Evolutionary conservation across 2,329 filamentous ascomycete genomes (phyloP), one percentile per base, ranked within the genome.

Genomic region (Periconia sp.): DNA sequence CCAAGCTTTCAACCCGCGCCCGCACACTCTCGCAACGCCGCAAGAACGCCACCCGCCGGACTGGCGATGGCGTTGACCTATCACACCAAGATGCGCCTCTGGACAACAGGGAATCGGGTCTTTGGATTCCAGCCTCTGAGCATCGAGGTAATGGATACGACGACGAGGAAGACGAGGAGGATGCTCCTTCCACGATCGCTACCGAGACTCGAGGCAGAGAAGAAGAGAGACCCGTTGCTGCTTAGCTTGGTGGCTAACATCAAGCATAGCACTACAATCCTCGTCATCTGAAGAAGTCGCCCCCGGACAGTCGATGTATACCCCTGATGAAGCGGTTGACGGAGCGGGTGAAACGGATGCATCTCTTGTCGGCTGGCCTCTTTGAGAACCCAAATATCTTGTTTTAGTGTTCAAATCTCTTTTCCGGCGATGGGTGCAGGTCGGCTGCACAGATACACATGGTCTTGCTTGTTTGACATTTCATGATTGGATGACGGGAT

Each of bases 1-100:
- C 92, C 53, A 92, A 89, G 70, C 84, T 99, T 35, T 96, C 90
- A 4, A 88, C 86, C 13, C 89, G 94, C 46, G 85, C 92, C 28
- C 89, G 92, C 57, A 95, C 87, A 12, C 82, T 97, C 24, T 95
- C 89, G 32, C 89, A 91, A 71, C 87, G 92, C 58, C 87, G 90
- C 43, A 64, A 64, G 40, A 68, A 66, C 86, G 87, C 68, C 85
- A 87, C 66, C 64, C 81, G 80, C 48, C 80, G 83, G 52, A 81
- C 83, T 46, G 77, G 75, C 19, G 88, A 92, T 61, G 88, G 89
- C 6, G 80, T 91, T 46, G 92, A 96, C 63, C 80, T 96, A 26
- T 88, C 89, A 2, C 80, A 80, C 34, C 92, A 96, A 73, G 92
- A 96, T 66, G 81, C 82, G 34, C 86, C 89, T 50, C 84, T 90